Evolutionary conservation across 2,329 filamentous ascomycete genomes (phyloP), one percentile per base, ranked within the genome.

Genomic region (Xylaria sp.): DNA sequence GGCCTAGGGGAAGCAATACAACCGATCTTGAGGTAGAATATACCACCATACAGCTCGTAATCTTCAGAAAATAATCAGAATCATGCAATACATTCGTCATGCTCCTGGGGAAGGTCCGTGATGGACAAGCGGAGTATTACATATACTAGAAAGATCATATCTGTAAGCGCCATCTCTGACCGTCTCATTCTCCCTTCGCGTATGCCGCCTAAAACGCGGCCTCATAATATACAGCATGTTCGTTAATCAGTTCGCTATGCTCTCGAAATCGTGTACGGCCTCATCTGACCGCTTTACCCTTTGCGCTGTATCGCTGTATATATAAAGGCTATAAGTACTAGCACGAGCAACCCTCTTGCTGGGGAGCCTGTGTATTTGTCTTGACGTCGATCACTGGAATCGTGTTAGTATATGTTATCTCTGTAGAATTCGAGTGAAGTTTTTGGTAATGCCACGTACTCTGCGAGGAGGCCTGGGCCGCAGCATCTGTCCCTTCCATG

Each of bases 401-500:
- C 15, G 28, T 46, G 67, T 81, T 73, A 80, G 78, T 65, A 44
- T 49, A 9, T 44, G 49, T 63, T 33, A 40, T 31, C 59, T 31
- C 20, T 42, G 36, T 5, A 20, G 46, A 10, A n/a, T 26, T 49
- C 17, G 4, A 23, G 11, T 10, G 53, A 61, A 59, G 26, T 17
- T 36, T 38, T 42, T 31, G 7, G 26, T 33, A 13, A 17, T 48
- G 58, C 42, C 23, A 88, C 91, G 77, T 85, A 96, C 93, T 97
- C 83, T 95, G 93, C 80, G 83, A 90, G 10, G 87, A 85, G 53
- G 88, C 87, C 80, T 93, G 91, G 68, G 90, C 90, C 75, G 91
- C 90, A 75, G 91, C 89, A 73, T 93, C 92, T 74, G 94, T 91
- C 15, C 93, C 94, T 81, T 99, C 96, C 96, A 99, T 98, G 26